Percentiles rank a stretch among this genome's conserved stretches.
Evolutionary conservation across 164 flowering plant species (phyloP).

Genomic region (Macadamia tetraphylla): DNA sequence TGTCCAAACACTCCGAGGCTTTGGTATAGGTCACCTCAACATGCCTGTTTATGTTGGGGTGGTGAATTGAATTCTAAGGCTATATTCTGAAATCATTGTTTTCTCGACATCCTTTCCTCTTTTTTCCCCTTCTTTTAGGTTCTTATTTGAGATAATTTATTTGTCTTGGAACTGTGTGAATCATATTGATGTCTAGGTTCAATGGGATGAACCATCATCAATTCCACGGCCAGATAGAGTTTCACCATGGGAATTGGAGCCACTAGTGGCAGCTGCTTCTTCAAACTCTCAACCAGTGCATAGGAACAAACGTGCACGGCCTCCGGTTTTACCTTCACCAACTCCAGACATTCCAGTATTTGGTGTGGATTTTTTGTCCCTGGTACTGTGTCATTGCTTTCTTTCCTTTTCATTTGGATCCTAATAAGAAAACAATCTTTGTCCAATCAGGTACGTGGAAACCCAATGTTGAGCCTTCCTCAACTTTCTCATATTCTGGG

Average conservation of each 20-base stretch:
- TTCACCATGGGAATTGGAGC: conserved; percentile 94
- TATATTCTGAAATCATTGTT: too few relatives aligned
- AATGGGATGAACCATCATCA: conserved; percentile 95
- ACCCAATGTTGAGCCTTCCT: conserved; percentile 42
- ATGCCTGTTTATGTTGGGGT: too few relatives aligned
- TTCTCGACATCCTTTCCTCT: too few relatives aligned
- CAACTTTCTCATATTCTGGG: conserved; percentile 43
- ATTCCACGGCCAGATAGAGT: conserved; percentile 81
- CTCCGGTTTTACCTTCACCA: conserved; percentile 55
- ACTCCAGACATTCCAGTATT: conserved; percentile 42
- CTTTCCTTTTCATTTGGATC: background rate
- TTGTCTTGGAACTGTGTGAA: too few relatives aligned
- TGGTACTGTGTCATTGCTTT: background rate
- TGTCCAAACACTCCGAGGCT: too few relatives aligned
- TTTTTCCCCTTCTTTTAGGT: too few relatives aligned
- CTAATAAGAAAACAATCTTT: background rate
- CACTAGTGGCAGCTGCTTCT: conserved; percentile 56
- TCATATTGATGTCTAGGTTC: conserved; percentile 46
- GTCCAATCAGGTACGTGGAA: conserved; percentile 55
- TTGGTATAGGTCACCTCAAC: too few relatives aligned
- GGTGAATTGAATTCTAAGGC: too few relatives aligned
- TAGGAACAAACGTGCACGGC: conserved; percentile 72
- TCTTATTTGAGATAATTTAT: too few relatives aligned
- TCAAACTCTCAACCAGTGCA: conserved; percentile 49
- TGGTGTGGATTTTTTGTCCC: conserved; percentile 29